Conservation (phyloP, 176 grass and related monocot genomes). For the Oryza rufipogon region DNA sequence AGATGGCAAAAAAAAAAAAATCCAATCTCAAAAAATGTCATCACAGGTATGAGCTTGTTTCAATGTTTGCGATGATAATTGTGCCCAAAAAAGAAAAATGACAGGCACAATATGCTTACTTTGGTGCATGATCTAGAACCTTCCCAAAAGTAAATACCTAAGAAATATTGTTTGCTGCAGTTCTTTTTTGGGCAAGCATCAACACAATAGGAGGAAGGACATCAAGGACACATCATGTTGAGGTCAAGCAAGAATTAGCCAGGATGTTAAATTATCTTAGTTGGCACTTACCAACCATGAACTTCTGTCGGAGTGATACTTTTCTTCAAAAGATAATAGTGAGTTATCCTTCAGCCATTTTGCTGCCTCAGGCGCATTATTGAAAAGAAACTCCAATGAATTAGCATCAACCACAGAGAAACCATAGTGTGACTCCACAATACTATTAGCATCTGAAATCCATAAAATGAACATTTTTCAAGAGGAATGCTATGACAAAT, state of each 20-base stretch:
- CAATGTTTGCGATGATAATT: background rate
- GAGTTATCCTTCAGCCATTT: conserved; percentile 76
- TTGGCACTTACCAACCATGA: conserved; percentile 80
- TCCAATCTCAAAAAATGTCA: background rate
- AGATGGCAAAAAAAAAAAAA: background rate
- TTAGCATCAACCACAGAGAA: conserved; percentile 94
- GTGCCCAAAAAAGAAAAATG: background rate
- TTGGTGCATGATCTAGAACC: background rate
- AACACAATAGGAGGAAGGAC: conserved; percentile 5
- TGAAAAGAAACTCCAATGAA: conserved; percentile 87
- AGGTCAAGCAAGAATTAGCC: conserved; percentile 5
- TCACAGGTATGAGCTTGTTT: background rate
- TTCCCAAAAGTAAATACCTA: background rate
- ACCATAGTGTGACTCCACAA: conserved; percentile 80
- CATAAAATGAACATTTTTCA: conserved; percentile 33
- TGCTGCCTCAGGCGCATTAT: conserved; percentile 76
- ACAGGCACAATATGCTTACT: background rate
- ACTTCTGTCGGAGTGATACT: conserved; percentile 72
- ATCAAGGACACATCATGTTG: background rate
- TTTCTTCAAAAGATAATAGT: conserved; percentile 74
- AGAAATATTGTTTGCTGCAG: conserved; percentile 15
- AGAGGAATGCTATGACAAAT: conserved; percentile 14
- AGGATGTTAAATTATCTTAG: conserved; percentile 9
- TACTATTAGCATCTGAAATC: conserved; percentile 65
- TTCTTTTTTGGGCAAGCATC: background rate